Evolutionary conservation across 2,329 filamentous ascomycete species (phyloP).

Genomic region (Epichloe sibirici): DNA sequence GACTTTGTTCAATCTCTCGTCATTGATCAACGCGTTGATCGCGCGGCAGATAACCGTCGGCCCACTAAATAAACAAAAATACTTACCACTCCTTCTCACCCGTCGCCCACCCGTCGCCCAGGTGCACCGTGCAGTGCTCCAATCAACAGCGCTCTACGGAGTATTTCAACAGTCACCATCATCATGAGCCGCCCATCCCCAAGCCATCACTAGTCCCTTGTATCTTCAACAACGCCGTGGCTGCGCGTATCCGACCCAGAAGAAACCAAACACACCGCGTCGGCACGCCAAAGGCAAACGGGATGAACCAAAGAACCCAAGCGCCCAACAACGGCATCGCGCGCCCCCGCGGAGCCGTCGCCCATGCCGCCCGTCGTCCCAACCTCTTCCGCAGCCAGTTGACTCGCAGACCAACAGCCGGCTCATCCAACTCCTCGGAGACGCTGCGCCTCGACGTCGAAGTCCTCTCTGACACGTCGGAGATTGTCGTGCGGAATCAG

Average conservation of each 20-base stretch:
- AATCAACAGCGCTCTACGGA: too few relatives aligned
- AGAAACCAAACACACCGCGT: background rate
- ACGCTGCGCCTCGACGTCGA: slow-evolving; percentile 37
- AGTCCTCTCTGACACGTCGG: slow-evolving; percentile 31
- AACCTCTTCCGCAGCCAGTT: slow-evolving; percentile 51
- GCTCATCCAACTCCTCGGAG: slow-evolving; percentile 27
- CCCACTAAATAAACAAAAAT: too few relatives aligned
- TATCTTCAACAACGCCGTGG: too few relatives aligned
- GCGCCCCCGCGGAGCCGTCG: slow-evolving; percentile 3
- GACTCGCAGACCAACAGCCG: slow-evolving; percentile 41
- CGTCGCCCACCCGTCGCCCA: too few relatives aligned
- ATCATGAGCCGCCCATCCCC: too few relatives aligned
- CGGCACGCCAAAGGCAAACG: background rate
- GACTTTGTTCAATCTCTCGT: too few relatives aligned
- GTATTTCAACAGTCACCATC: too few relatives aligned
- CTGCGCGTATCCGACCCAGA: background rate
- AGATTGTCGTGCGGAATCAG: slow-evolving; percentile 51
- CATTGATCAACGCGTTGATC: too few relatives aligned
- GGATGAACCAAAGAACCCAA: slow-evolving; percentile 4
- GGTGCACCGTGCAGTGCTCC: too few relatives aligned
- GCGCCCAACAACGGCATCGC: background rate
- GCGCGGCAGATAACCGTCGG: too few relatives aligned
- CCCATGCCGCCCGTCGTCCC: slow-evolving; percentile 5
- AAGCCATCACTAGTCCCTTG: too few relatives aligned
- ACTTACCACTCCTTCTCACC: too few relatives aligned